Evolutionary conservation across 768 basidiomycete genomes (phyloP).

Genomic region (Psilocybe cubensis): DNA sequence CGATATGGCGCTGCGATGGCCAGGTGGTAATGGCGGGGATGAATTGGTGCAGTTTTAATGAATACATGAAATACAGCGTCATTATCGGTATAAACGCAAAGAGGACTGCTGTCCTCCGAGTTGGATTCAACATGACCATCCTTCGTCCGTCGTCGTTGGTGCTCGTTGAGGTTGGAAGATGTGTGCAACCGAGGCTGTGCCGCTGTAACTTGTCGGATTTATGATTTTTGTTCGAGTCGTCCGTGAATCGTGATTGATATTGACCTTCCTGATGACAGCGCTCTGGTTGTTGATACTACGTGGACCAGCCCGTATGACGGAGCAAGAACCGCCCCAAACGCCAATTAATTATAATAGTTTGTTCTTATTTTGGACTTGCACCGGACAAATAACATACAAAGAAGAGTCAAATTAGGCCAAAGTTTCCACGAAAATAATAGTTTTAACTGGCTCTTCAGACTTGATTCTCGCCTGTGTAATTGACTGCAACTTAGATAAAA

Average conservation of each 20-base stretch:
- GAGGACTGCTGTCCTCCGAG: slow-evolving; percentile 23
- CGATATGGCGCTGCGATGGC: slow-evolving; percentile 24
- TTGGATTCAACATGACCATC: slow-evolving; percentile 24
- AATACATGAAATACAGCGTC: slow-evolving; percentile 23
- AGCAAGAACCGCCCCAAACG: no score
- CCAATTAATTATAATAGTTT: no score
- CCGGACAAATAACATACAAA: no score
- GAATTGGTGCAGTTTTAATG: slow-evolving; percentile 23
- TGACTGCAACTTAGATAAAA: no score
- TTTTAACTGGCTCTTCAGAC: no score
- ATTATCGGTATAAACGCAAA: slow-evolving; percentile 26
- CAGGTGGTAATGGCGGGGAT: slow-evolving; percentile 25
- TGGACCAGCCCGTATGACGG: slow-evolving; percentile 9
- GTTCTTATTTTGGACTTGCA: no score
- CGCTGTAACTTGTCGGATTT: background rate
- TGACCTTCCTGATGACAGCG: background rate
- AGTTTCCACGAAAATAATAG: no score
- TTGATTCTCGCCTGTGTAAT: no score
- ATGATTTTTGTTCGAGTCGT: background rate
- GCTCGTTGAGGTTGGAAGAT: background rate
- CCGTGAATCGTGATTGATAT: background rate
- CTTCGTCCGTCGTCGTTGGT: background rate
- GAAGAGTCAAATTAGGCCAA: no score
- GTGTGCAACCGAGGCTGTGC: background rate
- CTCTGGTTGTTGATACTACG: background rate